A percentile compares a stretch with the other conserved stretches of the same genome.
phyloP scores from a whole-genome alignment of 2,329 filamentous ascomycete species.

The Pyricularia sp. region DNA sequence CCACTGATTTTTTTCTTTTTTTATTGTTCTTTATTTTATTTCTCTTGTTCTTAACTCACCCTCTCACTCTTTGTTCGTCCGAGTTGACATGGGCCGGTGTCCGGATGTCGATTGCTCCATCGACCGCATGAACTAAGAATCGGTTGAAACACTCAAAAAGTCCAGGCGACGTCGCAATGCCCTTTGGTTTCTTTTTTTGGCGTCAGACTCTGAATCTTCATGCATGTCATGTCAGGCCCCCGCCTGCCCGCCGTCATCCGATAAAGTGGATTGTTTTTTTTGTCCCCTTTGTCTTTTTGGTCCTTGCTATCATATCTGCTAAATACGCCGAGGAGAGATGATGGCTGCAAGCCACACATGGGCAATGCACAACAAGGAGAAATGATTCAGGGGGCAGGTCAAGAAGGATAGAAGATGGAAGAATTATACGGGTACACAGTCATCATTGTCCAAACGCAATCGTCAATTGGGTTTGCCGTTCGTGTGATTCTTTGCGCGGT shows the following conservation, averaged over 20 bases:
- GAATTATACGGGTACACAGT: neutral
- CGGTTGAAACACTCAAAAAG: conserved; percentile 1
- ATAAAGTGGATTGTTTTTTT: neutral
- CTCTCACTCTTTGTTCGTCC: neutral
- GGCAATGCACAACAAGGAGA: neutral
- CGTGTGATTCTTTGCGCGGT: neutral
- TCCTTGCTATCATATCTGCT: neutral
- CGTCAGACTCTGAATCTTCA: neutral
- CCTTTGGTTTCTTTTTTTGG: neutral
- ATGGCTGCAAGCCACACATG: neutral
- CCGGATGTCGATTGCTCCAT: neutral
- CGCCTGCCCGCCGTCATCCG: neutral
- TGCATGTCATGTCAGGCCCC: conserved; percentile 1
- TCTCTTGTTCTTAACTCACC: neutral
- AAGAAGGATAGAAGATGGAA: neutral
- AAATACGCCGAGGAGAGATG: neutral
- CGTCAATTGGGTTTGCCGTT: neutral
- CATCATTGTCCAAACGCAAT: neutral
- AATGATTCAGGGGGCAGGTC: neutral
- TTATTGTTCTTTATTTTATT: neutral
- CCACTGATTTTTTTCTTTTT: neutral
- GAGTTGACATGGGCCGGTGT: neutral
- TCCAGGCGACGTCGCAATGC: neutral
- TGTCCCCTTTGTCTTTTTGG: neutral
- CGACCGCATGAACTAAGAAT: neutral